phyloP scores from a whole-genome alignment of 345 rosid species.

The Pistacia atlantica region DNA sequence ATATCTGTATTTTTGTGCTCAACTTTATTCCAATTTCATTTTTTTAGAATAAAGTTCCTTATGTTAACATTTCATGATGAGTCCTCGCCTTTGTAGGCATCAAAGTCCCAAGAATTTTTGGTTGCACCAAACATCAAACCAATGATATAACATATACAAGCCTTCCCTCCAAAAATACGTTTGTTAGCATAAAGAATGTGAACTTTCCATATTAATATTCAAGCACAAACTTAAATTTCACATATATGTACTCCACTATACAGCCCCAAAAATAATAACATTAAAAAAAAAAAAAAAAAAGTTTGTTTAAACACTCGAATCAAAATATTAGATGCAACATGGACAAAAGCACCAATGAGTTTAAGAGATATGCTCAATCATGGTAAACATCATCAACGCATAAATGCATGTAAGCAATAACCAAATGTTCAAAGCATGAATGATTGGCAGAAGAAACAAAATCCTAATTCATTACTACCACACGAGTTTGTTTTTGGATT shows the following conservation, averaged over 20 bases:
- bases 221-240: background rate
- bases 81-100: constrained; percentile 4
- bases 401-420: background rate
- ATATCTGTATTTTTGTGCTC: constrained; percentile 3
- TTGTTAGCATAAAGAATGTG: background rate
- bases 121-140: constrained; percentile 3
- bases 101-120: constrained; percentile 1
- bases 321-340: background rate
- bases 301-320: background rate
- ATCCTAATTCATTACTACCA: background rate
- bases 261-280: background rate
- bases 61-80: background rate
- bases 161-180: constrained; percentile 1
- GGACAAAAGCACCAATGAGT: background rate
- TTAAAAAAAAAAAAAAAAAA: background rate
- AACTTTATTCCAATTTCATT: background rate
- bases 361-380: background rate
- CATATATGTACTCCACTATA: background rate
- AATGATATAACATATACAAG: background rate
- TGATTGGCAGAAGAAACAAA: background rate
- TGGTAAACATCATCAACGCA: background rate
- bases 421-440: background rate
- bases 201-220: constrained; percentile 9
- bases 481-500: background rate
- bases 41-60: too few species aligned